These are phyloP conservation scores for Graphilbum ipis-grandicollis DNA, from an alignment of 2,329 filamentous ascomycete species.

Conservation along the genomic window DNA sequence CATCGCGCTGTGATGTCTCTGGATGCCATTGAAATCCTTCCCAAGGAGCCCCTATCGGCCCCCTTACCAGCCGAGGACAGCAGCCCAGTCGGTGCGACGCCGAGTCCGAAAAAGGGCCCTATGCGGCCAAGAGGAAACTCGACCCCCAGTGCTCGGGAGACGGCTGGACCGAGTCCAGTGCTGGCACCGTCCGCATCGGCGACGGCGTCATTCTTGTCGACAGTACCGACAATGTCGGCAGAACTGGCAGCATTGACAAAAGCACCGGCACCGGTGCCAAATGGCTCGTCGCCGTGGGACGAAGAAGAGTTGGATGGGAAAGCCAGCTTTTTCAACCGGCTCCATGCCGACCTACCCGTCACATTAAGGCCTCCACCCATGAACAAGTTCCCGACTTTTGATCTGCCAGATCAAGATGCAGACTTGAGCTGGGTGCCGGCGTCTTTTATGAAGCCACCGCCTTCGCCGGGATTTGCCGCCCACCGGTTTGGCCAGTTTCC, in stretches of 20 bases:
- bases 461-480: conserved; percentile 26
- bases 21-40: conserved; percentile 33
- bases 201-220: no score
- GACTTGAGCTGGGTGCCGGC: conserved; percentile 9
- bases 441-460: conserved; percentile 18
- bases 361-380: no score
- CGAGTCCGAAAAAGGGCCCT: conserved; percentile 21
- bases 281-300: no score
- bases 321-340: no score
- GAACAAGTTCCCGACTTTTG: no score
- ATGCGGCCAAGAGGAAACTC: conserved; percentile 34
- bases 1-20: conserved; percentile 43
- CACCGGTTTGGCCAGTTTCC: conserved; percentile 23
- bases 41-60: conserved; percentile 42
- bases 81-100: conserved; percentile 19
- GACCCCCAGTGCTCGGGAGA: conserved; percentile 26
- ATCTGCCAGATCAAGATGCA: no score
- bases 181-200: conserved; percentile 54
- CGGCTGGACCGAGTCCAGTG: conserved; percentile 44
- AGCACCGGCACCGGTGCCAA: no score
- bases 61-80: conserved; percentile 37
- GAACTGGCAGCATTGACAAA: no score
- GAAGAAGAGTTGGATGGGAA: no score
- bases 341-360: no score
- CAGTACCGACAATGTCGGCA: no score